These are phyloP conservation scores for Vanrija humicola DNA, from an alignment of 1,284 basidiomycete species.

Conservation along the genomic window DNA sequence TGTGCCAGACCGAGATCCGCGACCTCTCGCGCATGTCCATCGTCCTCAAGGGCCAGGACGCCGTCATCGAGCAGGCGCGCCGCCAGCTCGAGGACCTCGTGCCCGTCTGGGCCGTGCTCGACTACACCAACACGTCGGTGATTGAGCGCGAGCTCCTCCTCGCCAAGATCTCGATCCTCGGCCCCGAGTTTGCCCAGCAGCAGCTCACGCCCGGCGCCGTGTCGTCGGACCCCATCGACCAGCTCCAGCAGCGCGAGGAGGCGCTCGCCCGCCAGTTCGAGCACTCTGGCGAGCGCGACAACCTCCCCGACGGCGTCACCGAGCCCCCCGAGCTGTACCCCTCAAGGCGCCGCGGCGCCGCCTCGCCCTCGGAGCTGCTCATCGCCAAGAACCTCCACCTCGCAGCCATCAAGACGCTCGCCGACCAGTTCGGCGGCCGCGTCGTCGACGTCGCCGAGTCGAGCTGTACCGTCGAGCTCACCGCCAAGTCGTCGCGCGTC, in stretches of 20 bases:
- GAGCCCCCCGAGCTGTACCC: conserved; percentile 38
- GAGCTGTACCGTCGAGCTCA: conserved; percentile 90
- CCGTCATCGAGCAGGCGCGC: conserved; percentile 93
- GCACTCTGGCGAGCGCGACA: conserved; percentile 51
- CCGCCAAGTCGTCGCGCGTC: conserved; percentile 84
- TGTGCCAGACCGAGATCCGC: conserved; percentile 95
- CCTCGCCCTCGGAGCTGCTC: conserved; percentile 68
- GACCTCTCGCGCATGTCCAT: conserved; percentile 99
- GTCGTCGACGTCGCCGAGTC: conserved; percentile 94
- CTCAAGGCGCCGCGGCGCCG: conserved; percentile 24
- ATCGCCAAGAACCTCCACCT: conserved; percentile 87
- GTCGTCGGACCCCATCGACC: conserved; percentile 34
- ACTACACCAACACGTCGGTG: conserved; percentile 86
- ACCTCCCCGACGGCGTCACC: conserved; percentile 66
- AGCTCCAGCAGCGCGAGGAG: conserved; percentile 16
- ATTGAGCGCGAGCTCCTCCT: conserved; percentile 85
- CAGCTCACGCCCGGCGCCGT: conserved; percentile 73
- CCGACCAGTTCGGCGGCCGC: conserved; percentile 84
- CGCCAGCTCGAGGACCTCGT: conserved; percentile 92
- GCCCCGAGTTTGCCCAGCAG: conserved; percentile 93
- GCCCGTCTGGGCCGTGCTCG: conserved; percentile 94
- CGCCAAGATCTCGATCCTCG: conserved; percentile 91
- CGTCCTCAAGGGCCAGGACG: conserved; percentile 92
- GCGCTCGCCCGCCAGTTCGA: conserved; percentile 18
- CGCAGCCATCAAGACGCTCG: conserved; percentile 76